Evolutionary conservation across 768 basidiomycete species (phyloP).

Genomic region (Hemileccinum rubropunctum): DNA sequence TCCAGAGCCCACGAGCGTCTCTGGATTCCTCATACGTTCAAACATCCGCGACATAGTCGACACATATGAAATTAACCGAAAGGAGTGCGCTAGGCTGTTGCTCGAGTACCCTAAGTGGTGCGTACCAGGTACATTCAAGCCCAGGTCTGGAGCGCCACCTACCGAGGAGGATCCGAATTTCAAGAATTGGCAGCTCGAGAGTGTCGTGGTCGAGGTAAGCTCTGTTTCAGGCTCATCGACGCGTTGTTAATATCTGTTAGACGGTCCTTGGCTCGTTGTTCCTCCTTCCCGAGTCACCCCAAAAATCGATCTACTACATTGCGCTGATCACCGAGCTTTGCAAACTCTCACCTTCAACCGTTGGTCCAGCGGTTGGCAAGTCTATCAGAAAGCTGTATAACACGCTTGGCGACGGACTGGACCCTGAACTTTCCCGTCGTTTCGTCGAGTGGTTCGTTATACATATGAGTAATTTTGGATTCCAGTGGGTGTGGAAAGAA

Average conservation of each 20-base stretch:
- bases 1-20: constrained; percentile 67
- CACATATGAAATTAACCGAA: constrained; percentile 94
- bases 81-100: constrained; percentile 86
- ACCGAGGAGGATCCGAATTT: constrained; percentile 49
- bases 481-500: constrained; percentile 99
- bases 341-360: constrained; percentile 87
- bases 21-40: constrained; percentile 78
- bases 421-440: constrained; percentile 76
- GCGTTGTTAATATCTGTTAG: constrained; percentile 34
- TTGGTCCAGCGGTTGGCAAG: constrained; percentile 96
- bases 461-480: constrained; percentile 97
- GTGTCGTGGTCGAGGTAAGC: constrained; percentile 78
- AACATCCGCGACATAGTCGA: constrained; percentile 75
- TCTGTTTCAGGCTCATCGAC: background rate
- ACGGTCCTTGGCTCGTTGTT: constrained; percentile 72
- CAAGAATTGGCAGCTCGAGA: constrained; percentile 87
- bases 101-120: constrained; percentile 87
- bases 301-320: constrained; percentile 83
- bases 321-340: constrained; percentile 90
- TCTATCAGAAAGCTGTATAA: constrained; percentile 86
- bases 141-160: constrained; percentile 59
- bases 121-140: constrained; percentile 79
- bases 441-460: constrained; percentile 95
- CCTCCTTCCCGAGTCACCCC: constrained; percentile 70
- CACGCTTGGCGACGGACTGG: constrained; percentile 79